A percentile compares a stretch with the other conserved stretches of the same genome.
Evolutionary conservation across 2,329 filamentous ascomycete species (phyloP).

Genomic region (Colletotrichum sp.): DNA sequence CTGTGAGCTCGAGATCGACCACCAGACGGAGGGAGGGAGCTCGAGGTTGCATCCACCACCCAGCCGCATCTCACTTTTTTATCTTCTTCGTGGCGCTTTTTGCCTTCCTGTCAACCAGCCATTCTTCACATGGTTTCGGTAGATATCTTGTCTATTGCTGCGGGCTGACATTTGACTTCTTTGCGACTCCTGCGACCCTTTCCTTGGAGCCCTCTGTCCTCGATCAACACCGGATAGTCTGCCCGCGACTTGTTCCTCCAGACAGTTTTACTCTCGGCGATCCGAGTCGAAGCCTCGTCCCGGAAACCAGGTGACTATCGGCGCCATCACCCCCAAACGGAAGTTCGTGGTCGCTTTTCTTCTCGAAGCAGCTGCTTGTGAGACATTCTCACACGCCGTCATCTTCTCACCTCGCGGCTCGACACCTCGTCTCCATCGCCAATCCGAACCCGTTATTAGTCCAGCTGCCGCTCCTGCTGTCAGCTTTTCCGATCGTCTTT

Average conservation of each 20-base stretch:
- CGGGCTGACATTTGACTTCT: not conserved
- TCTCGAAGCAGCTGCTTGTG: not conserved
- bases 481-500: not conserved
- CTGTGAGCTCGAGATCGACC: not conserved
- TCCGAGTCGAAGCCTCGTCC: not conserved
- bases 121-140: not conserved
- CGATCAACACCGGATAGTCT: not conserved
- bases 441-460: not conserved
- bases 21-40: not conserved
- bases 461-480: not conserved
- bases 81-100: not conserved
- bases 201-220: not conserved
- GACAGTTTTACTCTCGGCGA: not conserved
- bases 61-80: not conserved
- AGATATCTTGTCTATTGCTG: not conserved
- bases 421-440: not conserved
- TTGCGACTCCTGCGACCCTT: not conserved
- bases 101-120: not conserved
- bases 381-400: not conserved
- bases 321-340: not conserved
- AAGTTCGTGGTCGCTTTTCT: not conserved
- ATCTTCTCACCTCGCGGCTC: not conserved
- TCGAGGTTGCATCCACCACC: not conserved
- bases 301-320: not conserved
- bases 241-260: not conserved